Evolutionary conservation across 176 grass and related monocot genomes (phyloP), one percentile per base, ranked within the genome.

Genomic region (Pontederia paniculata): DNA sequence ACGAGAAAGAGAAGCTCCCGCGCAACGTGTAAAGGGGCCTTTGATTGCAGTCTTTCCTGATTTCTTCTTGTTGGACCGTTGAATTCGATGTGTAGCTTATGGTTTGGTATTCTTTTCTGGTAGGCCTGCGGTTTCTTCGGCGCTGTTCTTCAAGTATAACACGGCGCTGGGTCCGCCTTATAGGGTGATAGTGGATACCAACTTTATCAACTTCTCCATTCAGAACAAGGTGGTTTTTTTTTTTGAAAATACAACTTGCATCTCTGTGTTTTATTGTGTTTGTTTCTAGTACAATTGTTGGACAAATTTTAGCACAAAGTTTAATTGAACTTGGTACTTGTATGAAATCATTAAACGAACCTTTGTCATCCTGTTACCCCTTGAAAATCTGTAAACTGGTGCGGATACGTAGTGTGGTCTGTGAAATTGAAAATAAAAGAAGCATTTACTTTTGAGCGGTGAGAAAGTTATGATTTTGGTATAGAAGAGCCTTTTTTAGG

Each of bases 191-290:
- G 86, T 97, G 9, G 91, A 97, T 58, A 96, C 85, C 71, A 97
- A 97, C 45, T 96, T 96, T 73, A 89, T 90, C 57, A 96, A 96
- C 47, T 97, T 97, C 80, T 97, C 91, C 31, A 90, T 97, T 16
- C 91, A 90, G 61, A 97, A 97, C 66, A 90, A 90, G 82, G 86
- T 83, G 15, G 11, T 12, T 23, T 13, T 37, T 15, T 11, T n/a
- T n/a, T n/a, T n/a, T n/a, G n/a, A n/a, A 6, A 37, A 13, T 16
- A 1, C 7, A 4, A 4, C 43, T 67, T 22, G 11, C 31, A 53
- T 23, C 17, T 54, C 43, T 15, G 1, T 3, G 14, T 52, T 23
- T 48, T 49, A 19, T 51, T 52, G 23, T 65, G 12, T 9, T 18
- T 51, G 1, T 50, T 2, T 41, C 2, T 0, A 42, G 10, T 48